Conservation (phyloP, 352 stramenopile species). For the Hyaloperonospora arabidopsidis region DNA sequence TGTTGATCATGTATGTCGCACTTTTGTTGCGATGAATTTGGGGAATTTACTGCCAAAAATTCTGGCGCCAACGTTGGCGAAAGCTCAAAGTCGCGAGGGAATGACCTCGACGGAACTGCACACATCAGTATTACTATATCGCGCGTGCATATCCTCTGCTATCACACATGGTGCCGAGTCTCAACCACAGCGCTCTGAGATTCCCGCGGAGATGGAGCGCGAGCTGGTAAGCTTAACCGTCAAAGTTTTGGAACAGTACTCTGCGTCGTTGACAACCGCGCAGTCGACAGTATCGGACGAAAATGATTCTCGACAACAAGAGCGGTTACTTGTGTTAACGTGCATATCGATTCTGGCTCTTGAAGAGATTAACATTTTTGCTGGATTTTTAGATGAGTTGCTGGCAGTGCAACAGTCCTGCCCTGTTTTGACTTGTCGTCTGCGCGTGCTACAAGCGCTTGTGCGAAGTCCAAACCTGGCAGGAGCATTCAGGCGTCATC, state of each 20-base stretch:
- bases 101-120: slow-evolving; percentile 46
- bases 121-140: slow-evolving; percentile 54
- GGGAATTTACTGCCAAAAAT: slow-evolving; percentile 63
- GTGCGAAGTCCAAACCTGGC: slow-evolving; percentile 32
- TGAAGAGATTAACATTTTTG: slow-evolving; percentile 23
- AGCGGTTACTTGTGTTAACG: slow-evolving; percentile 19
- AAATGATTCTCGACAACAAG: slow-evolving; percentile 20
- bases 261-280: slow-evolving; percentile 4
- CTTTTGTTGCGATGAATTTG: slow-evolving; percentile 60
- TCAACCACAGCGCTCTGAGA: slow-evolving; percentile 26
- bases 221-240: slow-evolving; percentile 23
- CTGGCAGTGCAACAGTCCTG: slow-evolving; percentile 12
- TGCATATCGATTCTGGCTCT: slow-evolving; percentile 25
- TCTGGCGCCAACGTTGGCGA: slow-evolving; percentile 49
- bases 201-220: slow-evolving; percentile 44
- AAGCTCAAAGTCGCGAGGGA: slow-evolving; percentile 29
- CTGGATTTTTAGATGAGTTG: slow-evolving; percentile 21
- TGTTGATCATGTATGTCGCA: slow-evolving; percentile 54
- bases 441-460: slow-evolving; percentile 46
- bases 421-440: slow-evolving; percentile 5
- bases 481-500: slow-evolving; percentile 33
- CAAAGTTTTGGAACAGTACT: slow-evolving; percentile 16
- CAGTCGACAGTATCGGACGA: slow-evolving; percentile 12
- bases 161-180: slow-evolving; percentile 8
- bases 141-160: slow-evolving; percentile 44